These are phyloP conservation scores for Tetrahymena thermophila DNA, from an alignment of 73 alveolate genomes.

Conservation along the genomic window DNA sequence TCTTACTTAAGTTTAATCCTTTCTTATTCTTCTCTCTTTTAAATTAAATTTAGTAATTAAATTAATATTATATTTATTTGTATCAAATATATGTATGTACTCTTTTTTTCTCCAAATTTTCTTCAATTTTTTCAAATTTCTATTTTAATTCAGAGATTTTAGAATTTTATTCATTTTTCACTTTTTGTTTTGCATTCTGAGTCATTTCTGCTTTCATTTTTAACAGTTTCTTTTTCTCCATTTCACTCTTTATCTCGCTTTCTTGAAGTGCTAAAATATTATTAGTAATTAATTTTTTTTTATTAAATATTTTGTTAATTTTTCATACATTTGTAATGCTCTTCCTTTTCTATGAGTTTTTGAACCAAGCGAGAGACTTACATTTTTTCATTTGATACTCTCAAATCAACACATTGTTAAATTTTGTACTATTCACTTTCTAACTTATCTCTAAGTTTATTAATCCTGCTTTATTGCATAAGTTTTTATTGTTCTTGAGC, in stretches of 20 bases:
- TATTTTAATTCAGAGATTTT: not conserved
- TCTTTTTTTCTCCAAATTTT: not conserved
- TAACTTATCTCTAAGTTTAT: not conserved
- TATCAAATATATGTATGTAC: not conserved
- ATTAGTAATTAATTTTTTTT: not conserved
- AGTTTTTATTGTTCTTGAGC: not conserved
- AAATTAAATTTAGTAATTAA: not conserved
- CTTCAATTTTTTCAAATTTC: not conserved
- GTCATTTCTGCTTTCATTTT: not conserved
- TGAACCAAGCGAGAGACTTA: not conserved
- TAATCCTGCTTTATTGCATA: not conserved
- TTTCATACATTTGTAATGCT: not conserved
- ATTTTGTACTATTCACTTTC: not conserved
- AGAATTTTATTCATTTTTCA: not conserved
- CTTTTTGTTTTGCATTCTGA: not conserved
- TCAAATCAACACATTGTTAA: not conserved
- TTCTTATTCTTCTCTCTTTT: not conserved
- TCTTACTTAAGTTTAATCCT: not conserved
- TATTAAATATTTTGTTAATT: too few species aligned
- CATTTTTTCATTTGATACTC: not conserved
- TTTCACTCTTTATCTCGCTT: not conserved
- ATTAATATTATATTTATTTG: not conserved
- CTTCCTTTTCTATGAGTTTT: not conserved
- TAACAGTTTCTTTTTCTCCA: not conserved
- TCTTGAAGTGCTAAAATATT: not conserved